Evolutionary conservation across 1,284 basidiomycete species (phyloP).

Genomic region (Dichomitus squalens): DNA sequence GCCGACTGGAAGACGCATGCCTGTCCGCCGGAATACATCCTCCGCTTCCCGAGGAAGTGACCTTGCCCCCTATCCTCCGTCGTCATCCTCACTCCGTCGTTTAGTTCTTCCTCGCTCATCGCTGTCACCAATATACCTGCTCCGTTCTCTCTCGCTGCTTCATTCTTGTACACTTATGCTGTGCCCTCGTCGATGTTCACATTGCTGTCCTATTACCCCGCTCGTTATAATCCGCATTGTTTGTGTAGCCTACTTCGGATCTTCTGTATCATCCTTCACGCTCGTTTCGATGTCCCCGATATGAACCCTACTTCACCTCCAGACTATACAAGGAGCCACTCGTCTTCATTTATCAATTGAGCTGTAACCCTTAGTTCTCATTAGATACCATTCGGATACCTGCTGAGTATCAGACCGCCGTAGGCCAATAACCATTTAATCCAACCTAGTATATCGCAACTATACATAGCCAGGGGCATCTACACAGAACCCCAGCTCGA

Average conservation of each 20-base stretch:
- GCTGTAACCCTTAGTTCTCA: slow-evolving; percentile 7
- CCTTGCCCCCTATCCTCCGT: slow-evolving; percentile 31
- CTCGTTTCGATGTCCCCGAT: slow-evolving; percentile 6
- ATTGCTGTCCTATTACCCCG: slow-evolving; percentile 3
- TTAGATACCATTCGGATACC: slow-evolving; percentile 1
- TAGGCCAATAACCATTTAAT: slow-evolving; percentile 6
- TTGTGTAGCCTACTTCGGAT: slow-evolving; percentile 19
- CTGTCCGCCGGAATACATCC: slow-evolving; percentile 22
- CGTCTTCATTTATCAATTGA: not conserved
- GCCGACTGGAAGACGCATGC: slow-evolving; percentile 31
- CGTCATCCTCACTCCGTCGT: slow-evolving; percentile 5
- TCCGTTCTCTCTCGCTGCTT: not conserved
- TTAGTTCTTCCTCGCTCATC: not conserved
- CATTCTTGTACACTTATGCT: slow-evolving; percentile 4
- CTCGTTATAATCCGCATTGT: slow-evolving; percentile 12
- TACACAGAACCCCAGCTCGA: not conserved
- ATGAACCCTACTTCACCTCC: not conserved
- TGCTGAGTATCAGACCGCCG: not conserved
- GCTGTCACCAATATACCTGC: slow-evolving; percentile 4
- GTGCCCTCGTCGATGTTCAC: slow-evolving; percentile 6
- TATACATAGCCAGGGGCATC: not conserved
- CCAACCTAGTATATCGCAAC: not conserved
- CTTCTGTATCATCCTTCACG: slow-evolving; percentile 20
- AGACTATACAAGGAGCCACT: not conserved
- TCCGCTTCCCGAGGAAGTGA: slow-evolving; percentile 29